A percentile compares a stretch with the other conserved stretches of the same genome.
phyloP scores from a whole-genome alignment of 2,329 filamentous ascomycete species.

The Teratosphaeria nubilosa region DNA sequence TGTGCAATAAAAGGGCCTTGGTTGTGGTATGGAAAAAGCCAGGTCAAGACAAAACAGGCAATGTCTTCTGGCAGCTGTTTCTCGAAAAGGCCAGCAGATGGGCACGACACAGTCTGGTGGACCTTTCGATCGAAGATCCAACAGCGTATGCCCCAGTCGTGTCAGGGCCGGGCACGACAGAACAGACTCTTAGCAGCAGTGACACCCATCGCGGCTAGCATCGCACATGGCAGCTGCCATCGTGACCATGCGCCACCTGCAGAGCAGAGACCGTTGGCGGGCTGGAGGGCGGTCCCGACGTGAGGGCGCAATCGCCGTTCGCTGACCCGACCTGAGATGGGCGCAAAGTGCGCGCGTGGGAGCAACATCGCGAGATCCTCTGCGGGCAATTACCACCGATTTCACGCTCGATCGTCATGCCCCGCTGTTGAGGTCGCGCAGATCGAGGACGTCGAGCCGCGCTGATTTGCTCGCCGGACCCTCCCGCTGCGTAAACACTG shows the following conservation, averaged over 20 bases:
- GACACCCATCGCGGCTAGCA: neutral
- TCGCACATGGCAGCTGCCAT: neutral
- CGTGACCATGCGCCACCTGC: neutral
- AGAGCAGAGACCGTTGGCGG: neutral
- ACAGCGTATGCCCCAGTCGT: neutral
- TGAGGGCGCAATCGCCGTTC: neutral
- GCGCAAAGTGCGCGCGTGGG: neutral
- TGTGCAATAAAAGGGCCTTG: neutral
- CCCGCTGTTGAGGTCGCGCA: neutral
- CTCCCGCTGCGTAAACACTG: neutral
- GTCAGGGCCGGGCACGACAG: neutral
- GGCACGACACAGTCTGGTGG: neutral
- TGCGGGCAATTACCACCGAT: neutral
- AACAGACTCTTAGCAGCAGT: neutral
- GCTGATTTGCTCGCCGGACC: neutral
- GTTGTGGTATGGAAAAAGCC: neutral
- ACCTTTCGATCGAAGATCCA: neutral
- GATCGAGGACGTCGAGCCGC: neutral
- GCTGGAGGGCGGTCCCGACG: neutral
- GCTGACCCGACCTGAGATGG: neutral
- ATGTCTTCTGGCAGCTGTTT: neutral
- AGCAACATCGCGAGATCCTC: neutral
- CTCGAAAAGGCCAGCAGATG: neutral
- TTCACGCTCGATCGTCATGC: neutral
- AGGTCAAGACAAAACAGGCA: neutral